These are phyloP conservation scores for Urostyla sp. DNA, from an alignment of 73 alveolate species.

Conservation along the genomic window DNA sequence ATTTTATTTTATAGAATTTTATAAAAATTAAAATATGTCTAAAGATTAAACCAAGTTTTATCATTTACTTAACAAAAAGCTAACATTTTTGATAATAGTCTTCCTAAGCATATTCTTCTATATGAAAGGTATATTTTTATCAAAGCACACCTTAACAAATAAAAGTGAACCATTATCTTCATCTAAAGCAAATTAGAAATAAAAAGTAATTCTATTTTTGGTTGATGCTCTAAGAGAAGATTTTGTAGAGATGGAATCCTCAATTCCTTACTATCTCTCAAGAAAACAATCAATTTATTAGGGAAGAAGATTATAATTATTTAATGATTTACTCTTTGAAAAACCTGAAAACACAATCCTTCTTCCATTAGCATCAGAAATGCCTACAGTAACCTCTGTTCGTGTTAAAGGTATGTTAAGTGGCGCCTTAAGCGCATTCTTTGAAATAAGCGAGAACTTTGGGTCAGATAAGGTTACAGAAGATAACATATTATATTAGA, in stretches of 20 bases:
- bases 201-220: constrained; percentile 30
- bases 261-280: background rate
- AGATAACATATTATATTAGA: constrained; percentile 64
- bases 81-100: too few species aligned
- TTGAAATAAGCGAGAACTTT: constrained; percentile 73
- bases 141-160: too few species aligned
- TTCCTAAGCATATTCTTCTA: too few species aligned
- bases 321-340: constrained; percentile 44
- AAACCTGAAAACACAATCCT: constrained; percentile 55
- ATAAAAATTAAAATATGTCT: too few species aligned
- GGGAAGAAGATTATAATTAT: constrained; percentile 16
- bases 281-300: constrained; percentile 8
- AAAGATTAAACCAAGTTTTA: too few species aligned
- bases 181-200: background rate
- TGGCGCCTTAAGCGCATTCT: constrained; percentile 76
- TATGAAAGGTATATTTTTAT: too few species aligned
- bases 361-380: constrained; percentile 56
- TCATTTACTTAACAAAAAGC: too few species aligned
- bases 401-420: constrained; percentile 72
- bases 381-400: constrained; percentile 80
- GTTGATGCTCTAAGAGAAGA: constrained; percentile 68
- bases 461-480: constrained; percentile 19
- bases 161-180: too few species aligned
- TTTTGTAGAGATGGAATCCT: constrained; percentile 43
- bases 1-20: too few species aligned